Percentiles rank a stretch among this genome's conserved stretches.
Evolutionary conservation across 345 rosid genomes (phyloP).

Genomic region (Lenwebbia sp.): DNA sequence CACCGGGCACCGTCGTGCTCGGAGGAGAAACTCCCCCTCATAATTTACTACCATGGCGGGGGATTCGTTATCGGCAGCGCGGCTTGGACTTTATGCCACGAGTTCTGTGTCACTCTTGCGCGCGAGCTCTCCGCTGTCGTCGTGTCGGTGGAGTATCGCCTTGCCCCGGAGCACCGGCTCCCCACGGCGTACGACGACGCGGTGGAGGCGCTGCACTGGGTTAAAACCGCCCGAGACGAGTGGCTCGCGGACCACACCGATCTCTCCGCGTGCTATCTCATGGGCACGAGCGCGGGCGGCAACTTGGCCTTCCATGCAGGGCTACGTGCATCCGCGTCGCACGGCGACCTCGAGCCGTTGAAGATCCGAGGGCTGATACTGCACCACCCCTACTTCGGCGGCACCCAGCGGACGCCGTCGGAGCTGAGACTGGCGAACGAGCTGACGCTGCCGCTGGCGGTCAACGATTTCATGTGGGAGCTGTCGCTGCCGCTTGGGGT

Average conservation of each 20-base stretch:
- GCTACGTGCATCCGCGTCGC: constrained; percentile 9
- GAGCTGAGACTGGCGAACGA: constrained; percentile 27
- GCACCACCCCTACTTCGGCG: constrained; percentile 58
- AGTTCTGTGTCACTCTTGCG: constrained; percentile 25
- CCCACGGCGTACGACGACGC: constrained; percentile 68
- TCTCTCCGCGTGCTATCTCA: constrained; percentile 19
- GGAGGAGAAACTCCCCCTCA: constrained; percentile 32
- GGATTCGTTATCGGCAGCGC: constrained; percentile 40
- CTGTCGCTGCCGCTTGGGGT: constrained; percentile 36
- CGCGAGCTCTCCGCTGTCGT: constrained; percentile 21
- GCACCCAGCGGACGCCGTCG: constrained; percentile 24
- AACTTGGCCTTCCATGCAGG: constrained; percentile 45
- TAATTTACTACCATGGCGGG: constrained; percentile 54
- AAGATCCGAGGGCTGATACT: constrained; percentile 52
- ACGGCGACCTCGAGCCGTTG: constrained; percentile 19
- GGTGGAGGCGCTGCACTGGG: constrained; percentile 27
- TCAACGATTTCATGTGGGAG: constrained; percentile 42
- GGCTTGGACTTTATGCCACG: not conserved
- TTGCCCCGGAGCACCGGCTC: constrained; percentile 62
- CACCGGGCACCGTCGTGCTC: not conserved
- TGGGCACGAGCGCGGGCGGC: constrained; percentile 58
- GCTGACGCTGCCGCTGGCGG: constrained; percentile 9
- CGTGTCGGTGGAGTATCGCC: constrained; percentile 35
- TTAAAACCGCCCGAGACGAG: constrained; percentile 11
- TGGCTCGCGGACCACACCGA: constrained; percentile 32